Conservation (phyloP, 2,329 filamentous ascomycete species). For the Calcarisporium arbuscula region DNA sequence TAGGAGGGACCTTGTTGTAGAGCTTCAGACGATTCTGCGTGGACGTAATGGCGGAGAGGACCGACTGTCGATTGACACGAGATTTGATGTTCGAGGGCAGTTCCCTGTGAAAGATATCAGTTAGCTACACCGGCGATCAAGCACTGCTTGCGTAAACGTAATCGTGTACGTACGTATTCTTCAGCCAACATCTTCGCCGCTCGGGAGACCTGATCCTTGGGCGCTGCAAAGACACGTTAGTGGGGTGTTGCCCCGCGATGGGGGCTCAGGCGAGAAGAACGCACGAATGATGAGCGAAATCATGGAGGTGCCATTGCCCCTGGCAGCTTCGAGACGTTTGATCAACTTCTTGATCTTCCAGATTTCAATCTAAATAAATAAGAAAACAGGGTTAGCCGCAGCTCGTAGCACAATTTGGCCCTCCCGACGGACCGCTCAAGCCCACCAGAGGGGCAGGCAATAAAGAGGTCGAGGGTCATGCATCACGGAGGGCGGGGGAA, state of each 20-base stretch:
- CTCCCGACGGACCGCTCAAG: too few relatives aligned
- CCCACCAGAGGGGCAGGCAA: too few relatives aligned
- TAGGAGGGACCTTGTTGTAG: constrained; percentile 97
- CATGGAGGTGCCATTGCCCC: constrained; percentile 99
- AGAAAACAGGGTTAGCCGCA: too few relatives aligned
- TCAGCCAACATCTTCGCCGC: constrained; percentile 99
- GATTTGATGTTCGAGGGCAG: constrained; percentile 99
- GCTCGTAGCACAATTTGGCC: too few relatives aligned
- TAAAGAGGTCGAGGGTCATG: too few relatives aligned
- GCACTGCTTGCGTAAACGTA: background rate
- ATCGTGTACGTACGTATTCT: constrained; percentile 71
- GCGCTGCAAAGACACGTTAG: constrained; percentile 50
- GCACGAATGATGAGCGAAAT: constrained; percentile 97
- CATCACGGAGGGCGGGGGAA: too few relatives aligned
- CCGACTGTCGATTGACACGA: constrained; percentile 95
- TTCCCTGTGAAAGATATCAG: constrained; percentile 57
- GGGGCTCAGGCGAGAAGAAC: constrained; percentile 26
- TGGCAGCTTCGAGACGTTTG: constrained; percentile 93
- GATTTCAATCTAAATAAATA: constrained; percentile 59
- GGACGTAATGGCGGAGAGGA: constrained; percentile 95
- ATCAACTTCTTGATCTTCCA: constrained; percentile 99
- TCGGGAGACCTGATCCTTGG: constrained; percentile 95
- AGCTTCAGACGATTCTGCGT: constrained; percentile 98
- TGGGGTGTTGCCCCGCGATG: background rate
- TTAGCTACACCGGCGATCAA: constrained; percentile 6